phyloP scores from a whole-genome alignment of 257 asterid species.

The Fraxinus pennsylvanica region DNA sequence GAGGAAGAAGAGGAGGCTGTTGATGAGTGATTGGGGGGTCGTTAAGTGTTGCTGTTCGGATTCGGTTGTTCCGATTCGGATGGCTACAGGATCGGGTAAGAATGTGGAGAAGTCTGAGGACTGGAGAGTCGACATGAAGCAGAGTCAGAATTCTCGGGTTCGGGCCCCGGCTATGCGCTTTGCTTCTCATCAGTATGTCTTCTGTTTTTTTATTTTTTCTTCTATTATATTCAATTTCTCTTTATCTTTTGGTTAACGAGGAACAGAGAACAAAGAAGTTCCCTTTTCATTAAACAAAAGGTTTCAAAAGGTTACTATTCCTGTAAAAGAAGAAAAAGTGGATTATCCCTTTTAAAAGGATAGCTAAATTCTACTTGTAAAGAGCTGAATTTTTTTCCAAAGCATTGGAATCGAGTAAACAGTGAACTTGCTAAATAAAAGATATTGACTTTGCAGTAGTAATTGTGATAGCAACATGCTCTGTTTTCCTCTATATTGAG shows the following conservation, averaged over 20 bases:
- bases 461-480: neutral
- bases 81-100: constrained; percentile 42
- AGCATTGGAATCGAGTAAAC: neutral
- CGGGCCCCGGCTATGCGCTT: constrained; percentile 58
- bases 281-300: neutral
- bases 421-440: too few relatives aligned
- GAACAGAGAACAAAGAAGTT: neutral
- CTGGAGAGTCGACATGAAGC: constrained; percentile 46
- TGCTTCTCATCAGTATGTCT: constrained; percentile 60
- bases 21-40: constrained; percentile 28
- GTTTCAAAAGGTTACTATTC: neutral
- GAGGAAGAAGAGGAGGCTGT: constrained; percentile 51
- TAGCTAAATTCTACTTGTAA: neutral
- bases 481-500: neutral
- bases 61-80: constrained; percentile 36
- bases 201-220: neutral
- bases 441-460: neutral
- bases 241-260: neutral
- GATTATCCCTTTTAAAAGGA: neutral
- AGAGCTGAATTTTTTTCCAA: constrained; percentile 12
- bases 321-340: neutral
- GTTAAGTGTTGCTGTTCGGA: constrained; percentile 61
- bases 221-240: neutral
- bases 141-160: constrained; percentile 37
- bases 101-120: constrained; percentile 56